Evolutionary conservation across 768 basidiomycete genomes (phyloP), one percentile per base, ranked within the genome.

Genomic region (Macrolepiota fuliginosa): DNA sequence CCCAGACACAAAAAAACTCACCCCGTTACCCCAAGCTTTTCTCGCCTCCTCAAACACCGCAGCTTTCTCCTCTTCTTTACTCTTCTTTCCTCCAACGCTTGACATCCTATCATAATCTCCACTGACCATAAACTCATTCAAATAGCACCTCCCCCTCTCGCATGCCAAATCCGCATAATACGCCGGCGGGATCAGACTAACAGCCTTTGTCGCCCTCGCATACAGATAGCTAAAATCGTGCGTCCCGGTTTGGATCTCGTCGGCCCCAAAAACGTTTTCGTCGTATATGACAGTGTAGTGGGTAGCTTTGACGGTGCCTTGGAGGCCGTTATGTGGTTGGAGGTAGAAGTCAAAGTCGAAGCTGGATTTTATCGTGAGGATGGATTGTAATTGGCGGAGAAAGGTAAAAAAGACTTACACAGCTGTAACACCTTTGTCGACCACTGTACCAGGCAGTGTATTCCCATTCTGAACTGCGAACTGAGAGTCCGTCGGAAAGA

Each of bases 111-210:
- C 78, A 55, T 79, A 78, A 12, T 73, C 65, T 67, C 83, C 82
- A 3, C 29, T 32, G 29, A 78, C 82, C 70, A 93, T 71, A 54
- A 91, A 86, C 0, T 88, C 85, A 63, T 92, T 90, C 42, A 94
- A 65, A 67, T 92, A 94, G 68, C 80, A 88, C 39, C 91, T 74
- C 0, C 88, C 92, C 10, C 92, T 78, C 72, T 94, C 91, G 70
- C 91, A 92, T 1, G 90, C 92, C 54, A 93, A 73, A 72, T 93
- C 91, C 6, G 90, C 88, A 66, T 91, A 92, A 68, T 91, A 91
- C 0, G 91, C 91, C 0, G 91, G 82, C 0, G 92, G 91, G 11
- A 92, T 80, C 24, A 94, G 76, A 68, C 89, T 91, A 32, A 95
- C 93, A 0, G 91, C 88, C 66, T 90, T 89, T 2, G 91, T 95